A percentile compares a stretch with the other conserved stretches of the same genome.
phyloP scores from a whole-genome alignment of 2,329 filamentous ascomycete genomes.

The Aspergillus cejpii region DNA sequence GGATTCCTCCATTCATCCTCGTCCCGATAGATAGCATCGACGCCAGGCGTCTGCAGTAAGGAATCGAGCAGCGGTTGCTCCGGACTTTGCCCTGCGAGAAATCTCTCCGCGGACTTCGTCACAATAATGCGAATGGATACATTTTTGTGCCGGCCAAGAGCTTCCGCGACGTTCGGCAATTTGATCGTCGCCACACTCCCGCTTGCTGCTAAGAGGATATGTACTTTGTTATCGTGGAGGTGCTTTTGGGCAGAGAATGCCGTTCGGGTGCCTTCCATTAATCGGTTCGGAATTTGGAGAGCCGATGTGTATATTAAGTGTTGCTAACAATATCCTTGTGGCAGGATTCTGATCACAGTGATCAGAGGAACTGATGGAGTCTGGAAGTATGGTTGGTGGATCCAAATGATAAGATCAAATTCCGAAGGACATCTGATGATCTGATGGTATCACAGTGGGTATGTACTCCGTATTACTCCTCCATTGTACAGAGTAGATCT shows the following conservation, averaged over 20 bases:
- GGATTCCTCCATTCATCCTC: conserved; percentile 75
- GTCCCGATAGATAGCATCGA: conserved; percentile 76
- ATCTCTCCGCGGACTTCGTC: conserved; percentile 64
- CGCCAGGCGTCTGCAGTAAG: conserved; percentile 57
- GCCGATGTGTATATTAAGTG: too few relatives aligned
- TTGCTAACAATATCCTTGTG: too few relatives aligned
- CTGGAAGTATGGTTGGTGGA: too few relatives aligned
- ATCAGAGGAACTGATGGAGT: too few relatives aligned
- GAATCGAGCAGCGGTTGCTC: conserved; percentile 67
- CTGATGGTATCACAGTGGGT: too few relatives aligned
- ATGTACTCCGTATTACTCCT: too few relatives aligned
- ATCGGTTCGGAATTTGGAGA: background rate
- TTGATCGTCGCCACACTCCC: conserved; percentile 88
- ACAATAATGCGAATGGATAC: conserved; percentile 82
- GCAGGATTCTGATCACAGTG: too few relatives aligned
- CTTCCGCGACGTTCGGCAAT: conserved; percentile 56
- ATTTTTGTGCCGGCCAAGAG: conserved; percentile 38
- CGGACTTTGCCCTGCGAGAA: conserved; percentile 65
- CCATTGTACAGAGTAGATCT: too few relatives aligned
- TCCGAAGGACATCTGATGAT: too few relatives aligned
- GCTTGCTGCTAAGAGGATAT: conserved; percentile 54
- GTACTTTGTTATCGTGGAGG: conserved; percentile 22
- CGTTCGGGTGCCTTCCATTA: background rate
- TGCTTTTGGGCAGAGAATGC: conserved; percentile 15
- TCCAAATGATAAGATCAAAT: too few relatives aligned